Conservation (phyloP, 2,329 filamentous ascomycete species). For the Trichoderma semiorbis region DNA sequence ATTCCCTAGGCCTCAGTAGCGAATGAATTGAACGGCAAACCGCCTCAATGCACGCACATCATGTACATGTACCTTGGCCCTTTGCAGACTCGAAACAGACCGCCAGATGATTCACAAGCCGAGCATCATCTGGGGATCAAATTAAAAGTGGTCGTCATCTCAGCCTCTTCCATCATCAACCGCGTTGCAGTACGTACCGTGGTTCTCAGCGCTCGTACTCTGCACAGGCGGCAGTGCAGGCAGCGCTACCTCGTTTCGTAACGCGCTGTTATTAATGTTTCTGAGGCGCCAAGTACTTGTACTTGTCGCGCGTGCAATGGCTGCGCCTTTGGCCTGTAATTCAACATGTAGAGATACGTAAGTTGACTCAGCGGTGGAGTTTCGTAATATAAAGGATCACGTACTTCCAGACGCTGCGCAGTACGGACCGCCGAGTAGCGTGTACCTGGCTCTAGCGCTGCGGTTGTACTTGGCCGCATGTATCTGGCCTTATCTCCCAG, state of each 20-base stretch:
- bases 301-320: neutral
- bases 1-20: neutral
- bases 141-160: constrained; percentile 17
- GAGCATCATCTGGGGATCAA: neutral
- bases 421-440: neutral
- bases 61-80: neutral
- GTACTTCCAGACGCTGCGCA: neutral
- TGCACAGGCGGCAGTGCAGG: neutral
- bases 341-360: neutral
- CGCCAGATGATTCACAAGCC: constrained; percentile 7
- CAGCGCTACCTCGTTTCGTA: neutral
- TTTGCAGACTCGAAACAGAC: neutral
- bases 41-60: neutral
- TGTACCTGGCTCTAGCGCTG: constrained; percentile 7
- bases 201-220: neutral
- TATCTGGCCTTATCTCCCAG: constrained; percentile 12
- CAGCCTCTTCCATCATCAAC: constrained; percentile 4
- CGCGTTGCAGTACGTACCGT: neutral
- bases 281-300: neutral
- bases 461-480: neutral
- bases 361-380: constrained; percentile 1
- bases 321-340: fast-evolving
- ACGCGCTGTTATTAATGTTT: neutral
- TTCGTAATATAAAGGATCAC: constrained; percentile 11
- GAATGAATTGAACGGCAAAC: neutral